Percentiles rank a stretch among this genome's conserved stretches.
phyloP scores from a whole-genome alignment of 176 grass and related monocot species.

The Lolium rigidum region DNA sequence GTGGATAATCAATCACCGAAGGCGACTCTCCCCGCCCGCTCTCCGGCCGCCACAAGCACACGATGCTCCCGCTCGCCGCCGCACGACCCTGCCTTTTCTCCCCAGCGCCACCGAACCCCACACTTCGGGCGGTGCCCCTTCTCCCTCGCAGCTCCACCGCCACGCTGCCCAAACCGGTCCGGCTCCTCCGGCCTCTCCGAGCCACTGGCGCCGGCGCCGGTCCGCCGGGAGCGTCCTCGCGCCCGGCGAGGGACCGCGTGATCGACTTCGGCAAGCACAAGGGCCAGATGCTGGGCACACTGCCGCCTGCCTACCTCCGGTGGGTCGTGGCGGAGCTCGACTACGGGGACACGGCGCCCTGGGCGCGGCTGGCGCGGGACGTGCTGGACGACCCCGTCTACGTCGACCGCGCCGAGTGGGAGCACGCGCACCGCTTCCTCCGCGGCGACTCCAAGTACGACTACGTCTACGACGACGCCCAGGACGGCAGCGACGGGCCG shows the following conservation, averaged over 20 bases:
- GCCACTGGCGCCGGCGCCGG: not conserved
- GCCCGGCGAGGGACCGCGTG: conserved; percentile 54
- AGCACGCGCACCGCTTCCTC: conserved; percentile 62
- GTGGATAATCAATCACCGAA: conserved; percentile 42
- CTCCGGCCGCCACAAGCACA: not conserved
- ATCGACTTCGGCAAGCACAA: conserved; percentile 65
- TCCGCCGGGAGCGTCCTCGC: not conserved
- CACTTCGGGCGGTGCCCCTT: not conserved
- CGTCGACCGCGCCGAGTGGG: conserved; percentile 67
- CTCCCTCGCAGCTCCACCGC: not conserved
- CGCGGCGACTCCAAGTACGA: conserved; percentile 52
- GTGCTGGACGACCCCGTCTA: conserved; percentile 62
- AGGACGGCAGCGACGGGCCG: conserved; percentile 35
- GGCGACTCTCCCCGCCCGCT: not conserved
- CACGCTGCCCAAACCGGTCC: not conserved
- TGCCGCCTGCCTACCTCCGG: conserved; percentile 63
- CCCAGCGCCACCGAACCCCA: not conserved
- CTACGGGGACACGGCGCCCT: conserved; percentile 53
- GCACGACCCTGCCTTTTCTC: not conserved
- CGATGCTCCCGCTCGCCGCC: conserved; percentile 37
- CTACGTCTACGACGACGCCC: conserved; percentile 38
- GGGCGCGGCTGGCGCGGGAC: conserved; percentile 51
- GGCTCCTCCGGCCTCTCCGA: not conserved
- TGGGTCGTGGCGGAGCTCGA: conserved; percentile 58
- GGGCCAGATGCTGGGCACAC: conserved; percentile 67